These are phyloP conservation scores for Chimonanthus salicifolius DNA, from an alignment of 164 flowering plant genomes.

Conservation along the genomic window DNA sequence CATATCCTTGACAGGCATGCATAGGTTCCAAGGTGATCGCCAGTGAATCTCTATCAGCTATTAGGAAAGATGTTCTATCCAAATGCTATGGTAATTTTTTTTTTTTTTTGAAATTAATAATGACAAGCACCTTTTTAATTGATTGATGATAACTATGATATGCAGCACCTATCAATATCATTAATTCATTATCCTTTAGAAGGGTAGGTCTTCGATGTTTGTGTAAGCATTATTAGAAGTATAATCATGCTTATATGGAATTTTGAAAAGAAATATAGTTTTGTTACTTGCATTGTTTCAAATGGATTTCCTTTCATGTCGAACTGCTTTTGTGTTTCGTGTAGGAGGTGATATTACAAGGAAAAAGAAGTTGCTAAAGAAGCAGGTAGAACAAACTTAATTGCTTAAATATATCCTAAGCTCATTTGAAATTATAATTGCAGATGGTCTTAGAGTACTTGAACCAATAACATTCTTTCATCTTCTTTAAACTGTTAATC, in stretches of 20 bases:
- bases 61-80: constrained; percentile 87
- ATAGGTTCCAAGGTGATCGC: constrained; percentile 94
- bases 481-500: too few relatives aligned
- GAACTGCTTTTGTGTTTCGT: constrained; percentile 11
- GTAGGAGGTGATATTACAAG: constrained; percentile 93
- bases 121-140: not conserved
- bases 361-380: constrained; percentile 89
- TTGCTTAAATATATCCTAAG: not conserved
- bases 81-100: constrained; percentile 76
- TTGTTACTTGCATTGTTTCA: not conserved
- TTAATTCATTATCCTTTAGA: not conserved
- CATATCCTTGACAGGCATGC: constrained; percentile 61
- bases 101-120: not conserved
- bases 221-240: too few relatives aligned
- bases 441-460: not conserved
- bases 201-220: not conserved
- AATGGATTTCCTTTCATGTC: not conserved
- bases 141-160: not conserved
- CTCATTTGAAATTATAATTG: not conserved
- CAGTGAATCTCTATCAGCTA: constrained; percentile 88
- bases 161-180: not conserved
- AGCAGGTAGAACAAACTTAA: constrained; percentile 52
- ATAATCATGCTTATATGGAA: not conserved
- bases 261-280: not conserved
- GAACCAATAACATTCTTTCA: not conserved